Base-by-base conservation (phyloP, 163 green algal genomes). In the Coccomyxa subellipsoidea region DNA sequence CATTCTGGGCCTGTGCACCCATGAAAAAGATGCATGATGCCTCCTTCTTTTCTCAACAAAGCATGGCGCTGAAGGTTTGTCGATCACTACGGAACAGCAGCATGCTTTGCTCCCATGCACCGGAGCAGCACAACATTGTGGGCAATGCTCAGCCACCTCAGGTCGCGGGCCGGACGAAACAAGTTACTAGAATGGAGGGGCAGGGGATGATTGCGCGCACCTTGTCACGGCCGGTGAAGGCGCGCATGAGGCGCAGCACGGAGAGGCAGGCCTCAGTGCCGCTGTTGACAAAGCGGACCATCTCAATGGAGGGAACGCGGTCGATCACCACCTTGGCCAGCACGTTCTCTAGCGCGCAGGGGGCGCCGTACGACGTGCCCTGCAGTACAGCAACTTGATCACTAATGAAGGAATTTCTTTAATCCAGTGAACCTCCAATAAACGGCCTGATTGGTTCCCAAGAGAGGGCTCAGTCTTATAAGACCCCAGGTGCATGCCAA, bases 221-320 rank as follows among this genome's bases (percentile, higher is more conserved):
- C 94, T 99, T 99, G 86, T 99, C 96, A 73, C 96, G 91, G 70
- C 90, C 89, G 69, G 97, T 99, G 93, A 95, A 98, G 32, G 97
- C 97, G 80, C 97, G 95, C 95, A 98, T 99, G 71, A 99, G 91
- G 10, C 79, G 94, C 76, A 99, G 93, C 80, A 96, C 98, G n/a
- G 92, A 97, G 27, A 99, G 90, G 92, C 97, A 99, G 12, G 97
- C 97, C 90, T 99, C 97, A 29, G 97, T 99, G 83, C 97, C 97
- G 10, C 91, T 97, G 89, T 96, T 98, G 66, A 96, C 93, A 83
- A 99, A 99, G 78, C 97, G 94, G 47, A 99, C 97, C 96, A 99
- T 99, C 92, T 99, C 97, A 54, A 99, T 93, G 38, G 81, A 96
- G n/a, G 97, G 97, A 78, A 99, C 96, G 77, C 93, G 91, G 25